Conservation (phyloP, 495 filamentous ascomycete genomes). For the Penicillium argentinense region DNA sequence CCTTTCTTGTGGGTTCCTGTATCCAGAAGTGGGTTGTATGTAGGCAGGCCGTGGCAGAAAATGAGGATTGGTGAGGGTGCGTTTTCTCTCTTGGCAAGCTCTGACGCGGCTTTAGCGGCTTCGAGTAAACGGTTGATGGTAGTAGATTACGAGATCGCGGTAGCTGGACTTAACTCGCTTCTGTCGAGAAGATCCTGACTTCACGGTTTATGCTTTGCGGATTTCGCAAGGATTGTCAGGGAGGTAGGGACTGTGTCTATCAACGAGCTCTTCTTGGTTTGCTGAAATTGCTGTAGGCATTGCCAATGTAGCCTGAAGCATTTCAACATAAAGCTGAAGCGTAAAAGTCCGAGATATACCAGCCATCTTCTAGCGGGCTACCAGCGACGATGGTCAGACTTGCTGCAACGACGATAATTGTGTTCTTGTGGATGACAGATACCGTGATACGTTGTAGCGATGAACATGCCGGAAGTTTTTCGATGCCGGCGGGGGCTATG, state of each 20-base stretch:
- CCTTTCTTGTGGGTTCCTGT: background rate
- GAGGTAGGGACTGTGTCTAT: background rate
- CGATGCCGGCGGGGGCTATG: no score
- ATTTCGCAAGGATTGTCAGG: background rate
- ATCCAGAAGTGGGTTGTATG: background rate
- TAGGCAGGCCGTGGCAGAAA: background rate
- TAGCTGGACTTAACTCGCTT: background rate
- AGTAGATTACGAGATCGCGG: background rate
- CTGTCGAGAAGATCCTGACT: background rate
- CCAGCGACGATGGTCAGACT: background rate
- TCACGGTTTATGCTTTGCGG: background rate
- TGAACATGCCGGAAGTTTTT: no score
- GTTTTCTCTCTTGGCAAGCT: background rate
- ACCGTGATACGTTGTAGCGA: no score
- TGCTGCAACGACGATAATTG: background rate
- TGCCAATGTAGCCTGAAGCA: no score
- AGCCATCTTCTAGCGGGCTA: background rate
- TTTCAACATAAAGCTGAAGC: conserved; percentile 1
- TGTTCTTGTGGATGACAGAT: background rate
- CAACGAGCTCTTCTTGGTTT: background rate
- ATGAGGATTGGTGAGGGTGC: background rate
- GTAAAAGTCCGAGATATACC: conserved; percentile 1
- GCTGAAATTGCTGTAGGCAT: background rate
- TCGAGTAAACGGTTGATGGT: background rate
- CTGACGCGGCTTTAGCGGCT: background rate